These are phyloP conservation scores for Colletotrichum caudatum DNA, from an alignment of 2,329 filamentous ascomycete species.

Conservation along the genomic window DNA sequence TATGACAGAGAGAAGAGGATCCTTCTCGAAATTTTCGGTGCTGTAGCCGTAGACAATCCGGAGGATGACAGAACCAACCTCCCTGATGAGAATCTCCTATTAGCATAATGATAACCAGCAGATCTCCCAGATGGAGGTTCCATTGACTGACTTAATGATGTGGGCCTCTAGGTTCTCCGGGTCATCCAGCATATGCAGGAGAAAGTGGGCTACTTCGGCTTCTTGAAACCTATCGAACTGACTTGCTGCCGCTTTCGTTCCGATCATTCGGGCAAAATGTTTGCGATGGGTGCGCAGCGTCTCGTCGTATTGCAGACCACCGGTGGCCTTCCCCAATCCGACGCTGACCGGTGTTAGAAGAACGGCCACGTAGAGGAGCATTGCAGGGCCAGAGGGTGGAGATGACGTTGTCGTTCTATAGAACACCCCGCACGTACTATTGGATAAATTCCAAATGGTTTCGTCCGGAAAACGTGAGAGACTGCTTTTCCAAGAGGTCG, in stretches of 20 bases:
- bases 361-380: neutral
- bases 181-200: neutral
- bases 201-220: slow-evolving; percentile 1
- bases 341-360: neutral
- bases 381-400: no score
- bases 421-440: neutral
- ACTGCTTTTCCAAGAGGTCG: neutral
- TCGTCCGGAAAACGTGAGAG: neutral
- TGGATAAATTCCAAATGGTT: neutral
- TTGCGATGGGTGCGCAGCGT: neutral
- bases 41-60: slow-evolving; percentile 21
- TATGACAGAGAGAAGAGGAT: neutral
- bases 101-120: neutral
- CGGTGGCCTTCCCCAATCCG: neutral
- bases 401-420: neutral
- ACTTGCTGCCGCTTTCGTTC: neutral
- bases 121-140: no score
- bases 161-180: neutral
- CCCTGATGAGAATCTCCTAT: neutral
- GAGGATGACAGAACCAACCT: slow-evolving; percentile 17
- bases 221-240: neutral
- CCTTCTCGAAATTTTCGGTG: slow-evolving; percentile 10
- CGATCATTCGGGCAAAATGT: slow-evolving; percentile 1
- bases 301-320: neutral
- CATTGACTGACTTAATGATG: neutral